These are phyloP conservation scores for Sporothrix protearum DNA, from an alignment of 2,329 filamentous ascomycete species.

Conservation along the genomic window DNA sequence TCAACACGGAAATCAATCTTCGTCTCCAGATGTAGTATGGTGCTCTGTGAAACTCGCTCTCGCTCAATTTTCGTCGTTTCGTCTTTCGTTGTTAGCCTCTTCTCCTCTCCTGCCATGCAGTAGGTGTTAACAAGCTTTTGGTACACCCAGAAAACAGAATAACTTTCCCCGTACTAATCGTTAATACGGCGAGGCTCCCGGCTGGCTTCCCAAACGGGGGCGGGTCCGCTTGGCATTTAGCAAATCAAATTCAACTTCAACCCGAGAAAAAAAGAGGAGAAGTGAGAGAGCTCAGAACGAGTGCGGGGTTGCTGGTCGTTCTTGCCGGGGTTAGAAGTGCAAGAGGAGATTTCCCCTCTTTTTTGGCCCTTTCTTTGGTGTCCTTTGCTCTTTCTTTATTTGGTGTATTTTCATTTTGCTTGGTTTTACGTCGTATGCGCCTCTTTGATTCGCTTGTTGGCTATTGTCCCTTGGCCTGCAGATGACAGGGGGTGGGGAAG, in stretches of 20 bases:
- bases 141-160: neutral
- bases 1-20: no score
- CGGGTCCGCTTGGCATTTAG: neutral
- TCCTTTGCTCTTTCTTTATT: neutral
- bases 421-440: neutral
- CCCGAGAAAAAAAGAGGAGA: neutral
- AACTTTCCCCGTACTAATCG: neutral
- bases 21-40: neutral
- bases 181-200: conserved; percentile 2
- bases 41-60: no score
- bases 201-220: conserved; percentile 4
- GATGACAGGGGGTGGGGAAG: neutral
- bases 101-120: neutral
- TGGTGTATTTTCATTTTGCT: neutral
- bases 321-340: conserved; percentile 17
- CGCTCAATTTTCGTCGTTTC: no score
- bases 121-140: neutral
- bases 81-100: no score
- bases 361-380: neutral
- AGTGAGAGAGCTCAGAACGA: neutral
- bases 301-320: conserved; percentile 17
- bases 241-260: no score
- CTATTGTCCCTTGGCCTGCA: conserved; percentile 1
- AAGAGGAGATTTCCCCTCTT: conserved; percentile 9
- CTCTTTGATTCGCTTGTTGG: neutral